Base-by-base conservation (phyloP, 108 stramenopile genomes). In the Nitzschia sp. region DNA sequence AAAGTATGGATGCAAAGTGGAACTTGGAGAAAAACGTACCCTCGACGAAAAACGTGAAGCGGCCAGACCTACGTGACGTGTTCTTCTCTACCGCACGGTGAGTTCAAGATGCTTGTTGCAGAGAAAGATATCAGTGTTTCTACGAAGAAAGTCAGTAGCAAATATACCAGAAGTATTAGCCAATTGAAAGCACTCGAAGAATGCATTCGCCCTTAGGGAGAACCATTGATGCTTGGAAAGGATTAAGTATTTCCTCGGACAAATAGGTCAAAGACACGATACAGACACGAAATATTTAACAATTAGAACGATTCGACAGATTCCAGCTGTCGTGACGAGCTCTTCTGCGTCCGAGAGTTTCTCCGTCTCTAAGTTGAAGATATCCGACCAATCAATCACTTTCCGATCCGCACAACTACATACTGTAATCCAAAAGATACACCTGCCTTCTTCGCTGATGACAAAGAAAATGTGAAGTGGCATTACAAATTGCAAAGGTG, bases 11-110 rank as follows among this genome's bases (percentile, higher is more conserved):
- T 57, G 5, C 56, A 25, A 28, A 9, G 56, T 57, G 56, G 56
- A 57, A 57, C 56, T 33, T 58, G 13, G 32, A 58, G n/a, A 62
- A 62, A 62, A 27, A 45, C 44, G 41, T 45, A 62, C 60, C 5
- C n/a, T 13, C 27, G 19, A 11, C 48, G 48, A 50, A 16, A 50
- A 21, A 8, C 21, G 48, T 41, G 19, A 8, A 8, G 19, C 4
- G 48, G 48, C 13, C 48, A 50, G 48, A 50, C 48, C 16, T 50
- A 50, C 31, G 27, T 57, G 56, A 57, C 56, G 56, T 57, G 56
- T 29, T 57, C 5, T 57, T 57, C 56, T 57, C 19, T n/a, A 5
- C 19, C 19, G 19, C 19, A 50, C 4, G 38, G n/a, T 11, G 38
- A 41, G 48, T 50, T 50, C 48, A 50, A 50, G 48, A 41, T 41